Evolutionary conservation across 2,329 filamentous ascomycete genomes (phyloP).

Genomic region (Thielaviopsis populi): DNA sequence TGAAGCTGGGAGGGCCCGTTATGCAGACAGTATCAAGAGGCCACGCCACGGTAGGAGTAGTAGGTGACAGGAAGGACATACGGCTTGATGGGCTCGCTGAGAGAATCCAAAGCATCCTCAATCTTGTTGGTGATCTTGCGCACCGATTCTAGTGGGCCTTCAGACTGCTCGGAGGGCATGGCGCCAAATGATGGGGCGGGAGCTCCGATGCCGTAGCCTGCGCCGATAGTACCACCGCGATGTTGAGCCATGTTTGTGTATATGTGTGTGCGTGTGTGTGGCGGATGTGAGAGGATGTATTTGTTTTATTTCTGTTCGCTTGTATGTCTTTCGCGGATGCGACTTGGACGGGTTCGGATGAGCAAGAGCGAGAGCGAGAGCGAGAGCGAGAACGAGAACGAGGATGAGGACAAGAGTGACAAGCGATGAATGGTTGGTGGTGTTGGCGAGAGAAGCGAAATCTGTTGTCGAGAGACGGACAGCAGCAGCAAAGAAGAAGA

Average conservation of each 20-base stretch:
- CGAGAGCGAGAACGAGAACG: background rate
- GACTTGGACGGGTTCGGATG: background rate
- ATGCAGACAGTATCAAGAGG: background rate
- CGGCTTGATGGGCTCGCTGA: conserved; percentile 89
- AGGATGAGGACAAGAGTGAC: background rate
- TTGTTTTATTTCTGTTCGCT: too few species aligned
- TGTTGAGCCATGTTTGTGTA: conserved; percentile 29
- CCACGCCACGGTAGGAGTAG: too few species aligned
- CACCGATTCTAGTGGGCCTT: conserved; percentile 73
- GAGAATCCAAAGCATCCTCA: conserved; percentile 76
- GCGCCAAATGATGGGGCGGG: conserved; percentile 53
- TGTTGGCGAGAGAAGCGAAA: too few species aligned
- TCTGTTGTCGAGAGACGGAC: background rate
- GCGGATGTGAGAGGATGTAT: background rate
- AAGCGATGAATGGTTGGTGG: background rate
- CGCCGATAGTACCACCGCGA: conserved; percentile 35
- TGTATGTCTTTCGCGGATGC: background rate
- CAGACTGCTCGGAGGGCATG: conserved; percentile 37
- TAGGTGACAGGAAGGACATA: too few species aligned
- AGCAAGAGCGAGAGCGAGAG: background rate
- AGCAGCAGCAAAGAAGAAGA: background rate
- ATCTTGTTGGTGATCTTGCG: conserved; percentile 96
- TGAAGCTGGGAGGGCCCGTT: background rate
- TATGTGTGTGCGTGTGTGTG: background rate
- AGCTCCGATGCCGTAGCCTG: conserved; percentile 70